Evolutionary conservation across 169 alveolate genomes (phyloP).

Genomic region (Babesia sp.): DNA sequence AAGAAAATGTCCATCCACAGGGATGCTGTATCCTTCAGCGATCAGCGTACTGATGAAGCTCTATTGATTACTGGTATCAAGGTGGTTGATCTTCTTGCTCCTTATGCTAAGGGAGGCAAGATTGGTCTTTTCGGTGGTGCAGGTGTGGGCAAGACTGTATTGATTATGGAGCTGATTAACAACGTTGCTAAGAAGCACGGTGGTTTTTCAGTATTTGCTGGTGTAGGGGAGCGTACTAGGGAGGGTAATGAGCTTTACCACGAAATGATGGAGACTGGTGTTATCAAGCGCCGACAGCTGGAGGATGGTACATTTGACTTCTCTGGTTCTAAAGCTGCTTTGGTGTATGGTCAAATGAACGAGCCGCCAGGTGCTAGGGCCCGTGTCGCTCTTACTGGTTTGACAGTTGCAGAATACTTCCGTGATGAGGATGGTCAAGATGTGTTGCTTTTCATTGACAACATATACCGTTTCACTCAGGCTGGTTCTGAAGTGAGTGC

Average conservation of each 20-base stretch:
- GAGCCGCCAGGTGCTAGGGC: slow-evolving; percentile 99
- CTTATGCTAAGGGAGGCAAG: slow-evolving; percentile 98
- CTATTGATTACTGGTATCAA: slow-evolving; percentile 90
- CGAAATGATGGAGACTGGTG: slow-evolving; percentile 94
- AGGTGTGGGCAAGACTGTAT: slow-evolving; percentile 99
- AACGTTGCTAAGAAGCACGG: slow-evolving; percentile 97
- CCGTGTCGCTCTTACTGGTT: slow-evolving; percentile 96
- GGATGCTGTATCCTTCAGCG: slow-evolving; percentile 93
- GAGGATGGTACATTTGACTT: slow-evolving; percentile 80
- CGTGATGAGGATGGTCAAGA: slow-evolving; percentile 97
- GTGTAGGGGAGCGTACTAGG: slow-evolving; percentile 98
- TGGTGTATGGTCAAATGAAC: slow-evolving; percentile 98
- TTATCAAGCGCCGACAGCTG: slow-evolving; percentile 69
- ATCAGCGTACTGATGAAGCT: slow-evolving; percentile 91
- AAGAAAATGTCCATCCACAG: slow-evolving; percentile 90
- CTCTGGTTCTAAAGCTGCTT: slow-evolving; percentile 94
- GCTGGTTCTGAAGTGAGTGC: slow-evolving; percentile 98
- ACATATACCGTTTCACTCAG: slow-evolving; percentile 95
- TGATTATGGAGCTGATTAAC: slow-evolving; percentile 96
- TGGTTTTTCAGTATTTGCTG: slow-evolving; percentile 98
- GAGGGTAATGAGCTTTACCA: slow-evolving; percentile 98
- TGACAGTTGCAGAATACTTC: slow-evolving; percentile 98
- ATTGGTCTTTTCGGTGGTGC: slow-evolving; percentile 99
- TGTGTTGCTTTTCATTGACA: slow-evolving; percentile 94
- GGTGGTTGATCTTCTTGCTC: slow-evolving; percentile 95